Evolutionary conservation across 148 eudicot genomes (phyloP).

Genomic region (Salicornia ramosissima): DNA sequence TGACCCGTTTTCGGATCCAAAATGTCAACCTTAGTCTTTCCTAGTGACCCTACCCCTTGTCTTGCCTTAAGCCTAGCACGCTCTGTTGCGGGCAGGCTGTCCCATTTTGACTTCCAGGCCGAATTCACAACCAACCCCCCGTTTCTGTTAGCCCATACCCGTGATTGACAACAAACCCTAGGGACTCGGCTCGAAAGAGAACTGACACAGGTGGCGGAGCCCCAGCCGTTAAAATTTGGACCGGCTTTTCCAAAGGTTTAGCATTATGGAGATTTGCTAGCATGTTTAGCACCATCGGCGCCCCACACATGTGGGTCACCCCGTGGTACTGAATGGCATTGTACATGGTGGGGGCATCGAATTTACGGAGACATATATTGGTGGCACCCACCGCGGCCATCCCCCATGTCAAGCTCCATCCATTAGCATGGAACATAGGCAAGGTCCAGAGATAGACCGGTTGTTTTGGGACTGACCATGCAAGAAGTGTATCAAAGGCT

Average conservation of each 20-base stretch:
- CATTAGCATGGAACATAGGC: slow-evolving; percentile 52
- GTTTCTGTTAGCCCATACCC: slow-evolving; percentile 36
- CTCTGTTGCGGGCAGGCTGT: slow-evolving; percentile 22
- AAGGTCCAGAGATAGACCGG: slow-evolving; percentile 45
- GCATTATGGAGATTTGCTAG: slow-evolving; percentile 10
- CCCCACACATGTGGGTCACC: slow-evolving; percentile 53
- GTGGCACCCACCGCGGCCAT: slow-evolving; percentile 49
- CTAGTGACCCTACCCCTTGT: slow-evolving; percentile 51
- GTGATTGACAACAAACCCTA: slow-evolving; percentile 40
- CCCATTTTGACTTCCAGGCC: slow-evolving; percentile 41
- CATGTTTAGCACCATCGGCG: slow-evolving; percentile 40
- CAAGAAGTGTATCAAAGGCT: slow-evolving; percentile 29
- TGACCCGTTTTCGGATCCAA: slow-evolving; percentile 40
- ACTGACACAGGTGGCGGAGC: slow-evolving; percentile 42
- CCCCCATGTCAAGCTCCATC: slow-evolving; percentile 46
- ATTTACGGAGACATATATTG: slow-evolving; percentile 36
- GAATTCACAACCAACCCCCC: slow-evolving; percentile 28
- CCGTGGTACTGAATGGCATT: slow-evolving; percentile 20
- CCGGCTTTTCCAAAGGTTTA: slow-evolving; percentile 11
- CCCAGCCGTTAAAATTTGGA: slow-evolving; percentile 29
- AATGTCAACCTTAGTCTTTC: slow-evolving; percentile 41
- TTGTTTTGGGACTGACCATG: slow-evolving; percentile 32
- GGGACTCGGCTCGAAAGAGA: slow-evolving; percentile 28
- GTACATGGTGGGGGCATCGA: slow-evolving; percentile 30
- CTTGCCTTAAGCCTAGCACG: slow-evolving; percentile 42